A percentile compares a stretch with the other conserved stretches of the same genome.
Evolutionary conservation across 495 filamentous ascomycete genomes (phyloP).

Genomic region (Penicillium cataractarum): DNA sequence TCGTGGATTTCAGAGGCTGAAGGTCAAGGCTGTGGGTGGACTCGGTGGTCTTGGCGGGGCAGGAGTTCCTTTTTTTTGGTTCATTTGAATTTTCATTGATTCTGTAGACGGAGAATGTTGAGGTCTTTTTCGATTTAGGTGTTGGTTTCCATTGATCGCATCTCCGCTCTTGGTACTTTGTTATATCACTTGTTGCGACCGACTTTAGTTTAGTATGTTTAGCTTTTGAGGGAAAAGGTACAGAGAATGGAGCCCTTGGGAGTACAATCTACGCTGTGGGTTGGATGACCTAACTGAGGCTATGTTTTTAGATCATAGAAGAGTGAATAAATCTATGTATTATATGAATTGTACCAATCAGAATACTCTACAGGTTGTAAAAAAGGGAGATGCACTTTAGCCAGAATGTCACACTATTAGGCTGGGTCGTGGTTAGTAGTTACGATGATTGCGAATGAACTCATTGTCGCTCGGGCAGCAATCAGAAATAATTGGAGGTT

Average conservation of each 20-base stretch:
- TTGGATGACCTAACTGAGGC: too few relatives aligned
- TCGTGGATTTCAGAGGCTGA: not conserved
- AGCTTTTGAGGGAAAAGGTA: not conserved
- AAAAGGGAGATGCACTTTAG: not conserved
- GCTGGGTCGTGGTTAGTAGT: not conserved
- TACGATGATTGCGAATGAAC: not conserved
- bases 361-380: not conserved
- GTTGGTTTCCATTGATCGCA: not conserved
- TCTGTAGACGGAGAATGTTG: not conserved
- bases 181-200: not conserved
- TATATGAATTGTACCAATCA: not conserved
- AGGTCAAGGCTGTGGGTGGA: not conserved
- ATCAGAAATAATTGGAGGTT: not conserved
- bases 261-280: too few relatives aligned
- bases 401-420: not conserved
- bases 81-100: not conserved
- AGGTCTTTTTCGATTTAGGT: too few relatives aligned
- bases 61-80: not conserved
- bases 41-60: not conserved
- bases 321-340: too few relatives aligned
- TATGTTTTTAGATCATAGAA: too few relatives aligned
- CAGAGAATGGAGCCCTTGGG: not conserved
- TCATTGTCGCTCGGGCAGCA: not conserved
- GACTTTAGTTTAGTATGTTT: not conserved
- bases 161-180: constrained; percentile 2